These are phyloP conservation scores for Aspergillus texensis DNA, from an alignment of 2,329 filamentous ascomycete species.

Conservation along the genomic window DNA sequence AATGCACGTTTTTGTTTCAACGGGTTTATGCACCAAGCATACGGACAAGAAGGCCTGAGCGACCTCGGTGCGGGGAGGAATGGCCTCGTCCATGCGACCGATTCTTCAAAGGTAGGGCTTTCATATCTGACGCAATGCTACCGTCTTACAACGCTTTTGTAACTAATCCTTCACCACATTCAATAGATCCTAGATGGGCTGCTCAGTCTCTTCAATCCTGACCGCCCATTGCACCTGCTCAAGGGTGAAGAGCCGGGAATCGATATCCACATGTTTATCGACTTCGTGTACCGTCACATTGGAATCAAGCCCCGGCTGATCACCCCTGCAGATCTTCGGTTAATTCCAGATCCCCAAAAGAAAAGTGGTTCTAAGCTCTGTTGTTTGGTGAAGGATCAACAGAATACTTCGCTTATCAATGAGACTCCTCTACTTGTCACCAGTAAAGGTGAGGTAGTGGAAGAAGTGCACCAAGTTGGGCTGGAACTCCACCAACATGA, in stretches of 20 bases:
- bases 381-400: slow-evolving; percentile 10
- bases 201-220: slow-evolving; percentile 12
- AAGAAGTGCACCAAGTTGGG: slow-evolving; percentile 30
- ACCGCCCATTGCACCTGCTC: slow-evolving; percentile 19
- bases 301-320: slow-evolving; percentile 13
- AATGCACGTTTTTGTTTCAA: slow-evolving; percentile 30
- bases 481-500: slow-evolving; percentile 36
- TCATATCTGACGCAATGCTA: not conserved
- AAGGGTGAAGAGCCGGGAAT: slow-evolving; percentile 19
- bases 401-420: not conserved
- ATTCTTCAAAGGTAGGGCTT: slow-evolving; percentile 11
- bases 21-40: slow-evolving; percentile 16
- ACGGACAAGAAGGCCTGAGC: slow-evolving; percentile 14
- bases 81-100: slow-evolving; percentile 5
- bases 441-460: slow-evolving; percentile 17
- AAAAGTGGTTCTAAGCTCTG: slow-evolving; percentile 12
- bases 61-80: slow-evolving; percentile 5
- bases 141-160: no score
- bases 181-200: slow-evolving; percentile 11
- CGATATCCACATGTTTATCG: slow-evolving; percentile 20
- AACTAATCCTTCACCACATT: no score
- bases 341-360: slow-evolving; percentile 2
- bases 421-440: not conserved
- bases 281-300: not conserved
- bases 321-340: slow-evolving; percentile 10